phyloP scores from a whole-genome alignment of 805 yeast species.

The Cyberlindnera xishuangbannaensis region DNA sequence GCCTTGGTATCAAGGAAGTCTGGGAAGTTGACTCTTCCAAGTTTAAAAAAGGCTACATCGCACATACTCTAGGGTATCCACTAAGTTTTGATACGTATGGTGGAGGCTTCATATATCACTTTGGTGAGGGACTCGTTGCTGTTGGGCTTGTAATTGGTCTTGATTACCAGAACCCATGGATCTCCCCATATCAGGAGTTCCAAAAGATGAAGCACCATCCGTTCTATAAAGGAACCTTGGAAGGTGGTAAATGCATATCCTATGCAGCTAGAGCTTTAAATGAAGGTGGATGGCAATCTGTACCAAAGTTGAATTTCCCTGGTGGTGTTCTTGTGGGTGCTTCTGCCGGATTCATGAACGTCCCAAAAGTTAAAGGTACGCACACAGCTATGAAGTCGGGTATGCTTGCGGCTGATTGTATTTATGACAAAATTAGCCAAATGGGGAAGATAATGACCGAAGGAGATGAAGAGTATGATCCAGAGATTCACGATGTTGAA shows the following conservation, averaged over 20 bases:
- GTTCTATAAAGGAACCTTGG: conserved; percentile 62
- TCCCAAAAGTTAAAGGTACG: conserved; percentile 95
- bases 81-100: conserved; percentile 72
- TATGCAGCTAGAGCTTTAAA: conserved; percentile 95
- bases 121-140: conserved; percentile 86
- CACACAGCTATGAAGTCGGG: conserved; percentile 98
- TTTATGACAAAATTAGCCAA: conserved; percentile 48
- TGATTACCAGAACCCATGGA: conserved; percentile 91
- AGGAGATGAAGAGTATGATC: conserved; percentile 36
- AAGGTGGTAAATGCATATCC: conserved; percentile 88
- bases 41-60: conserved; percentile 73
- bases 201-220: conserved; percentile 94
- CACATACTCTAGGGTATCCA: conserved; percentile 90
- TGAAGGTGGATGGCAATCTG: conserved; percentile 94
- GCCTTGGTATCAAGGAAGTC: conserved; percentile 92
- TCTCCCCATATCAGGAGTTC: conserved; percentile 94
- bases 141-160: conserved; percentile 94
- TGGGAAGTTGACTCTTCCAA: conserved; percentile 90
- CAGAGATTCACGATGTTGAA: conserved; percentile 34
- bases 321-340: conserved; percentile 97
- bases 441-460: conserved; percentile 36
- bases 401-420: conserved; percentile 86
- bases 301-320: conserved; percentile 87
- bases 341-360: conserved; percentile 94
- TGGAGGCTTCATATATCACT: conserved; percentile 96